phyloP scores from a whole-genome alignment of 257 asterid genomes.

The Nyctanthes arbortristis region DNA sequence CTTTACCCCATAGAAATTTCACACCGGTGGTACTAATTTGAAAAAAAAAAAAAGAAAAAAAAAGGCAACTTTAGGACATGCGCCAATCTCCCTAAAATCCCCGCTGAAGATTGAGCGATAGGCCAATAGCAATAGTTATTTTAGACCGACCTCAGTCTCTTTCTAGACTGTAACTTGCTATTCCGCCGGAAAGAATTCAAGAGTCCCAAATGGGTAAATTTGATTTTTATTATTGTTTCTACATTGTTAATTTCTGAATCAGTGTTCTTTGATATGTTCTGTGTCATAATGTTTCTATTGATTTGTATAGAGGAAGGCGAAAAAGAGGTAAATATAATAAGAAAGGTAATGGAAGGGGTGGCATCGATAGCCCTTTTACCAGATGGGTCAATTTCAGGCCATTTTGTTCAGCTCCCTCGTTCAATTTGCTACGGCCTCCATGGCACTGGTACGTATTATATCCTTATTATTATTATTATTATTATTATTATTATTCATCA shows the following conservation, averaged over 20 bases:
- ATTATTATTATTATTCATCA: not conserved
- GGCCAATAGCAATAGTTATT: not conserved
- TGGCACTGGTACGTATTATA: conserved; percentile 64
- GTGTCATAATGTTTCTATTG: not conserved
- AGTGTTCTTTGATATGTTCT: not conserved
- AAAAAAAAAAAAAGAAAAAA: too few species aligned
- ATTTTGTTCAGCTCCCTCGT: conserved; percentile 83
- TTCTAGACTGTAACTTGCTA: not conserved
- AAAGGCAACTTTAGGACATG: too few species aligned
- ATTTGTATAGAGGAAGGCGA: conserved; percentile 29
- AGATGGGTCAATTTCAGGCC: conserved; percentile 88
- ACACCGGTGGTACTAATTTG: too few species aligned
- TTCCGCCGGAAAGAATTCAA: not conserved
- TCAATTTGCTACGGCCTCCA: conserved; percentile 85
- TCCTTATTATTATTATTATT: not conserved
- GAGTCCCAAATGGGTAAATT: not conserved
- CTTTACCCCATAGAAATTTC: too few species aligned
- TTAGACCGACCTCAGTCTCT: not conserved
- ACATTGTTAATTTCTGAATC: not conserved
- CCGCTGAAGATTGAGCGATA: too few species aligned
- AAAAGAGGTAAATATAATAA: conserved; percentile 23
- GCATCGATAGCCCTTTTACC: conserved; percentile 92
- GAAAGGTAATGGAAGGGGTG: conserved; percentile 79
- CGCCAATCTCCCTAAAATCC: too few species aligned
- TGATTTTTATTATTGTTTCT: not conserved